Evolutionary conservation across 768 basidiomycete species (phyloP), one percentile per base, ranked within the genome.

Genomic region (Mycena chlorophos): DNA sequence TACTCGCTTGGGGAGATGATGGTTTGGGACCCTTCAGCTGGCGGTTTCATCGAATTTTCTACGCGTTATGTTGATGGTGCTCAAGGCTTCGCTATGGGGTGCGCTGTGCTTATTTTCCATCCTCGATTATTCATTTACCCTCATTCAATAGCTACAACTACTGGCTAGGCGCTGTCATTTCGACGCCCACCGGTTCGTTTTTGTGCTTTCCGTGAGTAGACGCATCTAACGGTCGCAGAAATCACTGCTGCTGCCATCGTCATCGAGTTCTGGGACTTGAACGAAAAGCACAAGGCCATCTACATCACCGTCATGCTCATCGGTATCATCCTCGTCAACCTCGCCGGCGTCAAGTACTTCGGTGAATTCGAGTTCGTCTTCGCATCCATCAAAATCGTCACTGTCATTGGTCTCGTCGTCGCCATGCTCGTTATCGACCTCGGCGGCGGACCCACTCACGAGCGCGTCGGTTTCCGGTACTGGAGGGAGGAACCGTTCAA

Each of bases 371-470:
- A 63, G 40, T 63, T 67, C 43, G 76, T 75, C 65, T 80, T 79
- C 62, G 74, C 68, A 46, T 66, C 65, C 53, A 71, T 81, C 71
- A 81, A 81, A 62, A 73, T 79, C 56, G 53, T 77, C 56, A 73
- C 80, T 46, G 64, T 77, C 53, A 59, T 73, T 28, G 71, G 71
- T 47, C 56, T 74, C 25, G 72, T 73, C 37, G 69, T 84, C 59
- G 69, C 79, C 57, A 78, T 77, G 50, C 71, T 82, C 60, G 71
- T 82, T 58, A 69, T 83, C 52, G 76, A 78, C 59, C 69, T 78
- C 20, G 81, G 81, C 47, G 77, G 78, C 29, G 79, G 75, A n/a
- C 77, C 78, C 22, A 68, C 69, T 58, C 65, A 70, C 60, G 68
- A 70, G 60, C 71, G 66, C 52, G 68, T 70, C 53, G 73, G 76